These are phyloP conservation scores for Acarospora socialis DNA, from an alignment of 2,329 filamentous ascomycete genomes.

Conservation along the genomic window DNA sequence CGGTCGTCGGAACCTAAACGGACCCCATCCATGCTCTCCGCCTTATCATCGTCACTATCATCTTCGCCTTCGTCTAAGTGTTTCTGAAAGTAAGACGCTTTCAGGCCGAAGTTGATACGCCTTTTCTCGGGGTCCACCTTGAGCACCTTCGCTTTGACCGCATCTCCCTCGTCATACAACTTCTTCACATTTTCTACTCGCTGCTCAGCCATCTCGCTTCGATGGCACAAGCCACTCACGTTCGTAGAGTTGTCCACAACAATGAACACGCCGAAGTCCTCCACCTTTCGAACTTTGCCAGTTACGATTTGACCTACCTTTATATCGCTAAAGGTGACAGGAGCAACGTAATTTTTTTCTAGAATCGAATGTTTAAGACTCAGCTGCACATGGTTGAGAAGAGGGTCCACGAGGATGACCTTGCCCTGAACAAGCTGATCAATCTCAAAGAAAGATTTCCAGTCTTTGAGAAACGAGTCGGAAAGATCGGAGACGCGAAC, in stretches of 20 bases:
- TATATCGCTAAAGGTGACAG: conserved; percentile 61
- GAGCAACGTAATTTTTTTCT: conserved; percentile 62
- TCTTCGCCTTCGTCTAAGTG: conserved; percentile 26
- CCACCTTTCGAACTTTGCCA: conserved; percentile 82
- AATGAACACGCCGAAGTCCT: conserved; percentile 91
- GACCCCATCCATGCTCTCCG: conserved; percentile 18
- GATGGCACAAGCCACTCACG: conserved; percentile 84
- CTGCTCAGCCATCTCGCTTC: conserved; percentile 79
- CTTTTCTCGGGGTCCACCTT: conserved; percentile 61
- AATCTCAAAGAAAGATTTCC: conserved; percentile 77
- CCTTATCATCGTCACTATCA: conserved; percentile 26
- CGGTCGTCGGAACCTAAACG: conserved; percentile 23
- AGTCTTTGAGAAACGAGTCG: conserved; percentile 84
- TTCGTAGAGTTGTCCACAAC: conserved; percentile 75
- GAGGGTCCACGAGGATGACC: conserved; percentile 55
- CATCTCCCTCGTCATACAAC: conserved; percentile 77
- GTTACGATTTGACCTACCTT: conserved; percentile 69
- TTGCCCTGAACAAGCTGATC: conserved; percentile 87
- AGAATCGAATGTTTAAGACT: conserved; percentile 76
- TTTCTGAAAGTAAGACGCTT: conserved; percentile 74
- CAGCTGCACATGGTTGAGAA: conserved; percentile 62
- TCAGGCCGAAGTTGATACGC: conserved; percentile 78
- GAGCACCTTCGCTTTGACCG: conserved; percentile 82
- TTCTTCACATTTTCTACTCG: conserved; percentile 71
- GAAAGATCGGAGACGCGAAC: conserved; percentile 81